phyloP scores from a whole-genome alignment of 805 yeast species.

The Geotrichum ghanense region DNA sequence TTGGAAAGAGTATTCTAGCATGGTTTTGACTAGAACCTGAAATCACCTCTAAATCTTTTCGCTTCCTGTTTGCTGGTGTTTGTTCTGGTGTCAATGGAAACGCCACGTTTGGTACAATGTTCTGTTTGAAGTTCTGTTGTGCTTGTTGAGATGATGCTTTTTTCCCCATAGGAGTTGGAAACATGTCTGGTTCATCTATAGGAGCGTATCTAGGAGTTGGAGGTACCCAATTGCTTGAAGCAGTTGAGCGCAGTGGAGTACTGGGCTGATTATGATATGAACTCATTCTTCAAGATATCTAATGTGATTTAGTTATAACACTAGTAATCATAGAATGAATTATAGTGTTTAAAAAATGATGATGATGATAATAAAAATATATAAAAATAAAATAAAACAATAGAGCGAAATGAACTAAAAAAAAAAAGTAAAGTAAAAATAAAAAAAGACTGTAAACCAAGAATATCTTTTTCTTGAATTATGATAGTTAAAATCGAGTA shows the following conservation, averaged over 20 bases:
- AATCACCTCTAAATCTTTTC: constrained; percentile 9
- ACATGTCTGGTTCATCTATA: constrained; percentile 15
- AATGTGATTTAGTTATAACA: too few species aligned
- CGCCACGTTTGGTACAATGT: not conserved
- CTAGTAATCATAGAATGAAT: too few species aligned
- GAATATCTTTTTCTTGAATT: too few species aligned
- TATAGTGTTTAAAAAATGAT: too few species aligned
- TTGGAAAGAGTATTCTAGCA: constrained; percentile 14
- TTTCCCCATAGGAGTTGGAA: constrained; percentile 5
- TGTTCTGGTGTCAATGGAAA: constrained; percentile 16
- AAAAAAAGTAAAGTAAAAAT: too few species aligned
- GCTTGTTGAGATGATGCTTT: not conserved
- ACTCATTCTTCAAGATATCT: too few species aligned
- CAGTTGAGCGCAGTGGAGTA: not conserved
- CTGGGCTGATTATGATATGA: not conserved
- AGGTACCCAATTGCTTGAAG: not conserved
- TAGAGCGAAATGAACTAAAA: too few species aligned
- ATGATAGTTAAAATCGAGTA: too few species aligned
- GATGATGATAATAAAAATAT: too few species aligned
- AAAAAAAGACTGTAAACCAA: too few species aligned
- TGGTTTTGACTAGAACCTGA: constrained; percentile 3
- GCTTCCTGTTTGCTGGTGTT: constrained; percentile 14
- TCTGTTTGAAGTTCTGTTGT: not conserved
- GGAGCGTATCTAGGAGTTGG: constrained; percentile 9
- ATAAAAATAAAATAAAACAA: too few species aligned